Base-by-base conservation (phyloP, 345 rosid species). In the Eucalyptus viminalis region DNA sequence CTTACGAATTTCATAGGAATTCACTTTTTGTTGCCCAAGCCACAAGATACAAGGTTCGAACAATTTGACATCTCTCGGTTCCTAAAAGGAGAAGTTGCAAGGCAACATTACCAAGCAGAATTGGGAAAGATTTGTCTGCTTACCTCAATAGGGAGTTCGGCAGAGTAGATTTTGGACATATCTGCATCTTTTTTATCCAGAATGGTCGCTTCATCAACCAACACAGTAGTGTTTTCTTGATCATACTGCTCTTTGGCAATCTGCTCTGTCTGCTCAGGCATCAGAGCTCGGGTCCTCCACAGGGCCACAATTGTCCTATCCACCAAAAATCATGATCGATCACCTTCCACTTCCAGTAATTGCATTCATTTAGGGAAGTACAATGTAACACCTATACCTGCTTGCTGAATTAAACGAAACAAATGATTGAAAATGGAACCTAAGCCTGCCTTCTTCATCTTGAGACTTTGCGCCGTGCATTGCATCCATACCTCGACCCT, bases 381-480 rank as follows among this genome's bases (percentile, higher is more conserved):
- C 58, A 44, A 85, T 14, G 65, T 86, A 51, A 76, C 60, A 80
- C 25, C 4, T 44, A 19, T 93, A 97, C 98, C 99, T 97, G 96
- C 93, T 91, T 21, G 99, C 95, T 4, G 89, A 93, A 89, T 93
- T 91, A 93, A 97, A 97, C 49, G 98, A 95, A 83, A 92, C 95
- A 92, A 95, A 97, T 76, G 99, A 97, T 89, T 95, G 98, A 86
- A 97, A 95, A 91, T 92, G 91, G 89, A 93, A 96, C 91, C 91
- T 91, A 49, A 95, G 98, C 90, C 97, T 92, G 86, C 98, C 99
- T 93, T 94, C 96, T 87, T 95, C 97, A 87, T 97, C 99, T 80
- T 92, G 97, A 37, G 94, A 92, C 93, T 95, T 97, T 10, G 98
- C 99, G 5, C 98, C 96, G 69, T 94, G 95, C 86, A 92, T 95